A percentile compares a stretch with the other conserved stretches of the same genome.
These are phyloP conservation scores for Lagerstroemia speciosa DNA, from an alignment of 345 rosid species.

Conservation along the genomic window DNA sequence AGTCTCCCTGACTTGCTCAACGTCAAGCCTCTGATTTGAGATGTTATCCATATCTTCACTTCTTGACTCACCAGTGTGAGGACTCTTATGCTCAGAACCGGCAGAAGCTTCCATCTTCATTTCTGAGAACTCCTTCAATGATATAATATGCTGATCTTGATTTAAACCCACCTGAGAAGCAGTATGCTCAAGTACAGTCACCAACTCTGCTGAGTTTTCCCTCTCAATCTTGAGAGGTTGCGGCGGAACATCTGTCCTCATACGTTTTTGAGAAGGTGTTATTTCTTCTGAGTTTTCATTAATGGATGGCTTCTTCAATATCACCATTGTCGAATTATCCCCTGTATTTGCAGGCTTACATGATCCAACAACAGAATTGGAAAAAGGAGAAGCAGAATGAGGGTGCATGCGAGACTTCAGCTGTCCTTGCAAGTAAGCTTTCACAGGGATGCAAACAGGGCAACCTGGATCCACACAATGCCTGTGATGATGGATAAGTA, in stretches of 20 bases:
- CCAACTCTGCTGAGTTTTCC: constrained; percentile 36
- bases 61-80: constrained; percentile 32
- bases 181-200: constrained; percentile 24
- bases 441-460: constrained; percentile 89
- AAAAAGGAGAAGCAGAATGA: constrained; percentile 28
- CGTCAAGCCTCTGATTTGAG: constrained; percentile 32
- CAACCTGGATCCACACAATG: constrained; percentile 55
- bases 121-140: constrained; percentile 43
- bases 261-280: constrained; percentile 74
- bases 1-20: constrained; percentile 27
- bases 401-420: constrained; percentile 37
- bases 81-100: constrained; percentile 44
- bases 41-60: constrained; percentile 39
- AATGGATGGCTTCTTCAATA: constrained; percentile 31
- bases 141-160: constrained; percentile 36
- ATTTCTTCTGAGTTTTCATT: constrained; percentile 40
- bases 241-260: constrained; percentile 64
- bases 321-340: constrained; percentile 28
- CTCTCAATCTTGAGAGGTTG: constrained; percentile 32
- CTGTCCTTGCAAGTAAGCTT: constrained; percentile 43
- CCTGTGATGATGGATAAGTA: constrained; percentile 55
- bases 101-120: constrained; percentile 46
- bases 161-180: constrained; percentile 31
- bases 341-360: constrained; percentile 38
- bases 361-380: constrained; percentile 26